Evolutionary conservation across 495 filamentous ascomycete genomes (phyloP).

Genomic region (Pseudotulostoma volvatum): DNA sequence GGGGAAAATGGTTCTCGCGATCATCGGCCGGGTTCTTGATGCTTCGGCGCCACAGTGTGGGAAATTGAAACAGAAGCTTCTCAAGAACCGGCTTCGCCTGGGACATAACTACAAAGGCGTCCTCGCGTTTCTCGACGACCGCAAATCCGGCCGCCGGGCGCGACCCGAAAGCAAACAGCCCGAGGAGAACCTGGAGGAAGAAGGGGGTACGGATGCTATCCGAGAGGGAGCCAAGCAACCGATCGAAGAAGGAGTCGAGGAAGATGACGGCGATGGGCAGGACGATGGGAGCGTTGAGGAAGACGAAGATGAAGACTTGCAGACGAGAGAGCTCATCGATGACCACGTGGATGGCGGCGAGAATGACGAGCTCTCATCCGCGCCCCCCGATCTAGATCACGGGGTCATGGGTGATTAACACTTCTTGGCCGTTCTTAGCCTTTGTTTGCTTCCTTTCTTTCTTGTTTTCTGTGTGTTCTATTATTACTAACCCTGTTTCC

Average conservation of each 20-base stretch:
- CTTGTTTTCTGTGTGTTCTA: conserved; percentile 1
- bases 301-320: conserved; percentile 43
- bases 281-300: conserved; percentile 36
- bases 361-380: conserved; percentile 19
- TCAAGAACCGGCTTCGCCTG: conserved; percentile 47
- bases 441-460: too few species aligned
- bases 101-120: conserved; percentile 66
- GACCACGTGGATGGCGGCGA: conserved; percentile 37
- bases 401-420: conserved; percentile 53
- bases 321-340: conserved; percentile 41
- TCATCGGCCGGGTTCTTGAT: conserved; percentile 59
- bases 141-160: conserved; percentile 24
- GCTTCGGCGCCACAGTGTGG: conserved; percentile 38
- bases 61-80: conserved; percentile 44
- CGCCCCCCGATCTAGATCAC: conserved; percentile 40
- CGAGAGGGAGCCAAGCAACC: conserved; percentile 20
- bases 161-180: conserved; percentile 33
- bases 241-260: conserved; percentile 28
- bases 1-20: conserved; percentile 62
- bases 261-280: conserved; percentile 35
- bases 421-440: too few species aligned
- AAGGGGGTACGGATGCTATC: conserved; percentile 23
- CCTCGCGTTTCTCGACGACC: conserved; percentile 53
- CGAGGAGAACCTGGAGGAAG: conserved; percentile 27
- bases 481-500: background rate